Percentiles rank a stretch among this genome's conserved stretches.
Evolutionary conservation across 2,329 filamentous ascomycete genomes (phyloP).

Genomic region (Pseudopithomyces maydicus): DNA sequence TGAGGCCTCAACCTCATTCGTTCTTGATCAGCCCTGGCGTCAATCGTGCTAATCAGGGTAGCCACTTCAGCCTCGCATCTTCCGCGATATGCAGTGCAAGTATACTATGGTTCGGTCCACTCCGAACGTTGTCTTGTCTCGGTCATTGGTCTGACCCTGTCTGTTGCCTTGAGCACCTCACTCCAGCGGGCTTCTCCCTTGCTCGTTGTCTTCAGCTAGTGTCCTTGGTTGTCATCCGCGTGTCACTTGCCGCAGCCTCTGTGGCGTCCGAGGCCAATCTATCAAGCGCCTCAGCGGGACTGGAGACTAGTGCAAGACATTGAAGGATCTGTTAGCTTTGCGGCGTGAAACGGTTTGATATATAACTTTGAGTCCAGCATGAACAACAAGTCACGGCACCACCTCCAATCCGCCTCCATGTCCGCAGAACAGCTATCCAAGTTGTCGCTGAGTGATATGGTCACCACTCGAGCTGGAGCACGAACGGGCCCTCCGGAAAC

Average conservation of each 20-base stretch:
- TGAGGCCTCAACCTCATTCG: neutral
- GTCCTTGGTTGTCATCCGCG: conserved; percentile 37
- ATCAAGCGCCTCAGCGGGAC: conserved; percentile 37
- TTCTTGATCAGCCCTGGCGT: conserved; percentile 7
- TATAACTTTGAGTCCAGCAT: conserved; percentile 32
- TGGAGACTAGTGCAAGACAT: conserved; percentile 26
- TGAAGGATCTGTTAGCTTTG: conserved; percentile 32
- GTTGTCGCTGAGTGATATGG: conserved; percentile 45
- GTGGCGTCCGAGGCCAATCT: conserved; percentile 37
- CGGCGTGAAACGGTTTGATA: conserved; percentile 37
- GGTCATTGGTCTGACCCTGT: neutral
- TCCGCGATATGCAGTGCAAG: conserved; percentile 4
- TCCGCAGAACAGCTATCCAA: conserved; percentile 43
- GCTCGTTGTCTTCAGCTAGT: conserved; percentile 23
- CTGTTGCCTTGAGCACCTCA: conserved; percentile 1
- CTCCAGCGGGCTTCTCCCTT: conserved; percentile 26
- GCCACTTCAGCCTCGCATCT: neutral
- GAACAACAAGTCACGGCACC: conserved; percentile 16
- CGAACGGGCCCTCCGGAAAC: conserved; percentile 19
- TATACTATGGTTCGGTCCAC: neutral
- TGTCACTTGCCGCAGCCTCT: conserved; percentile 29
- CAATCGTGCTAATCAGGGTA: conserved; percentile 3
- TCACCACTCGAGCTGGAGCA: conserved; percentile 44
- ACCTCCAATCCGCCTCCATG: conserved; percentile 33
- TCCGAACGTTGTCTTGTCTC: conserved; percentile 1